Evolutionary conservation across 2,329 filamentous ascomycete species (phyloP), one percentile per base, ranked within the genome.

Genomic region (Epichloe sibirici): DNA sequence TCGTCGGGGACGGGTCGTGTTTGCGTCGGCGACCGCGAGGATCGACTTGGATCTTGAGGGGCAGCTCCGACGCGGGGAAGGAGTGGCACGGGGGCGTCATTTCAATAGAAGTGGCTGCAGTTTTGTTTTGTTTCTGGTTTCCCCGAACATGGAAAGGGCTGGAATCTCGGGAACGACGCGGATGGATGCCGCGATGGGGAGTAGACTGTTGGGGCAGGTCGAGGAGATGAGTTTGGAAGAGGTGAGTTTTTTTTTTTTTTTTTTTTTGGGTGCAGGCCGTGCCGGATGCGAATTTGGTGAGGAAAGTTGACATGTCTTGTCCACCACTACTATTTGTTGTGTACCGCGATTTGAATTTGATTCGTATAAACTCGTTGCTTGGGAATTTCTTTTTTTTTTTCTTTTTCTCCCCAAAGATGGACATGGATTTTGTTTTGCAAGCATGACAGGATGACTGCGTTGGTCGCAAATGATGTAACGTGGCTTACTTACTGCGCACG

Each of bases 81-180:
- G 71, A 69, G 52, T 72, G 71, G 64, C 76, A 76, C 35, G 79
- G 78, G 23, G 80, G 81, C 48, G 81, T 69, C 81, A 85, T 84
- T 56, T 39, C 58, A 23, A 31, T 17, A 6, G 17, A 17, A 17
- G 12, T 42, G 17, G 11, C 2, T 3, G 37, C 13, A 8, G 37
- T n/a, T 31, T 31, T 23, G 1, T 23, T 23, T 23, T 23, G 3
- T 37, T 37, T 0, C 2, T 21, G 17, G 17, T 21, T 21, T 21
- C 17, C 17, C 17, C 17, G 17, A 21, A 21, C 17, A 21, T 21
- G 17, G 1, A 8, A 6, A 13, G 13, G 3, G 13, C 7, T 0
- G 13, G 7, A 4, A 15, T 5, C 4, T 13, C 5, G 37, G 37
- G 37, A 4, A 38, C 3, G 6, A 38, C 3, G 6, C 4, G 12